phyloP scores from a whole-genome alignment of 2,329 filamentous ascomycete species.

The Nemania sp. region DNA sequence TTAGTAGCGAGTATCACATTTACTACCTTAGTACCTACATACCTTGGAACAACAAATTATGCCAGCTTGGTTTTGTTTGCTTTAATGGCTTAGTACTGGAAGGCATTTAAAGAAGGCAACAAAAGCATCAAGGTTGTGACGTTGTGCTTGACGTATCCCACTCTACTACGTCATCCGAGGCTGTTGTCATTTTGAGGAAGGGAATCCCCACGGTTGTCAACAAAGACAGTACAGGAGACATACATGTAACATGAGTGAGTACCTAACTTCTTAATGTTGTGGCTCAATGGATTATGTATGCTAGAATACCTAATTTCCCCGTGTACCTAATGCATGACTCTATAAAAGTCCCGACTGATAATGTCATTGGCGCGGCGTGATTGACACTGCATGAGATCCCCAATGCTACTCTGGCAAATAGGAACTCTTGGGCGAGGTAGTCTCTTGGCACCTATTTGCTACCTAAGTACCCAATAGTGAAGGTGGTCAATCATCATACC shows the following conservation, averaged over 20 bases:
- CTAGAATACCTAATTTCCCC: too few species aligned
- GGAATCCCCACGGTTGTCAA: neutral
- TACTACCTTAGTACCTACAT: too few species aligned
- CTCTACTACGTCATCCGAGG: conserved; percentile 10
- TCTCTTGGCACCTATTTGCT: neutral
- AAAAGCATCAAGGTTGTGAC: neutral
- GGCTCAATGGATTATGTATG: too few species aligned
- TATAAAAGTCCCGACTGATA: neutral
- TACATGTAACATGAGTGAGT: too few species aligned
- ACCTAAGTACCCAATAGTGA: neutral
- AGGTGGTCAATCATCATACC: neutral
- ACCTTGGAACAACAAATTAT: neutral
- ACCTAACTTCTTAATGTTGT: too few species aligned
- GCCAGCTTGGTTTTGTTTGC: neutral
- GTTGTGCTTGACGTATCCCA: neutral
- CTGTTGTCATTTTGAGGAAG: neutral
- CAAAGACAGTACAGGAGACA: too few species aligned
- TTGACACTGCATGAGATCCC: conserved; percentile 6
- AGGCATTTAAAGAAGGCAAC: neutral
- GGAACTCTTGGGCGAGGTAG: neutral
- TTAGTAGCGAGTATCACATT: neutral
- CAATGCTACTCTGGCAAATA: conserved; percentile 2
- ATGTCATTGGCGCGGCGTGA: neutral
- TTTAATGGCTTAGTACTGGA: neutral
- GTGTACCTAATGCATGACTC: too few species aligned